Base-by-base conservation (phyloP, 2,329 filamentous ascomycete genomes). In the Sporothrix pseudoabietina region DNA sequence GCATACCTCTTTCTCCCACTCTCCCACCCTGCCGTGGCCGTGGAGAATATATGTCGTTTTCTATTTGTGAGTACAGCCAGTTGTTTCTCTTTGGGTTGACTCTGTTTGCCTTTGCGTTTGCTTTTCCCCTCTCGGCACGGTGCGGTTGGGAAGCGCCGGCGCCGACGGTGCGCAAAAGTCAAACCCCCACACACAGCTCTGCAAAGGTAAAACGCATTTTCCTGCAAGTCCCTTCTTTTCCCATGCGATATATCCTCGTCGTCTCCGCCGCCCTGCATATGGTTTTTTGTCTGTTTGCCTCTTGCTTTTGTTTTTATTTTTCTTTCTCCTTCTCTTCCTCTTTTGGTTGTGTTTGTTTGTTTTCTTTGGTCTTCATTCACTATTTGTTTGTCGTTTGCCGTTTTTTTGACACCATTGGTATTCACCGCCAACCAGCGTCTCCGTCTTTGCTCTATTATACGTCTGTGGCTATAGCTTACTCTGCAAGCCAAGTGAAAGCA, bases 261-360 rank as follows among this genome's bases (percentile, higher is more conserved):
- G 71, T 66, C 71, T 71, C 73, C 71, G 73, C 57, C 55, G 35
- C 44, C 71, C 44, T 74, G 70, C 73, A 74, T 70, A 54, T 6
- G 14, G 26, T 54, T 44, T 59, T n/a, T 1, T 32, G 2, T 26
- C 57, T 66, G 47, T n/a, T 49, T 57, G 54, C 35, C 54, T 26
- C 63, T 59, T 68, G 19, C 8, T 47, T 66, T 32, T 35, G 6
- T 66, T 26, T 57, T 30, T 26, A 54, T 16, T 63, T 19, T 26
- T 63, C 22, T 61, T 26, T 52, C 26, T 19, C 19, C 65, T 22
- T 32, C 12, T 59, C 32, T 55, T 44, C 47, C 47, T 44, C 35
- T 55, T 73, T 73, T 1, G 26, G 47, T 26, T 61, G 32, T 30
- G 44, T 49, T 19, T 14, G 8, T 26, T 32, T 9, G 2, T 49